Percentiles rank a stretch among this genome's conserved stretches.
Evolutionary conservation across 352 stramenopile species (phyloP).

Genomic region (Phytophthora tubulina): DNA sequence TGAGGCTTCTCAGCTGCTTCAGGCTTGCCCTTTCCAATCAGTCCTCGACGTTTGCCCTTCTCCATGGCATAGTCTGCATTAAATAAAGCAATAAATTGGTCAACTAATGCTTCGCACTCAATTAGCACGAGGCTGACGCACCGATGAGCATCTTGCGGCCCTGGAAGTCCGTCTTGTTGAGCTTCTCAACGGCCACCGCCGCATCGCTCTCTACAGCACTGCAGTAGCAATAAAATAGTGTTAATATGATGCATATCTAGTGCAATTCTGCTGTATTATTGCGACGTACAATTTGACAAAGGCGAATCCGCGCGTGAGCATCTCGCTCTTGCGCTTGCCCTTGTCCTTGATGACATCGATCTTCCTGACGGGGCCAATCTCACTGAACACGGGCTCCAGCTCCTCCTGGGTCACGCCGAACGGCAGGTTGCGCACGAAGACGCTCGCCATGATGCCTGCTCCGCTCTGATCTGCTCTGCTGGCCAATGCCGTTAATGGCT

Average conservation of each 20-base stretch:
- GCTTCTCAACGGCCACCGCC: slow-evolving; percentile 72
- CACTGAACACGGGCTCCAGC: slow-evolving; percentile 85
- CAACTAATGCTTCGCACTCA: neutral
- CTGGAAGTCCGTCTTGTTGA: slow-evolving; percentile 80
- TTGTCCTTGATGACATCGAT: slow-evolving; percentile 92
- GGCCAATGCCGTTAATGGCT: slow-evolving; percentile 34
- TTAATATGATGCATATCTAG: neutral
- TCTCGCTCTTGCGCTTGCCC: slow-evolving; percentile 83
- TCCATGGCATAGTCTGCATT: slow-evolving; percentile 77
- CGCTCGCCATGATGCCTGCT: slow-evolving; percentile 51
- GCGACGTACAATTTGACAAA: slow-evolving; percentile 88
- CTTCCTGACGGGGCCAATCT: slow-evolving; percentile 86
- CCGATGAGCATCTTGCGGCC: slow-evolving; percentile 85
- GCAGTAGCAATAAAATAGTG: slow-evolving; percentile 10
- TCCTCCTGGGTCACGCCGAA: slow-evolving; percentile 88
- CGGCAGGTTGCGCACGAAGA: slow-evolving; percentile 90
- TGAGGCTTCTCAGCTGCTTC: slow-evolving; percentile 5
- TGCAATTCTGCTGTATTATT: neutral
- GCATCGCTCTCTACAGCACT: slow-evolving; percentile 83
- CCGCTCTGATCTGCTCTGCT: slow-evolving; percentile 15
- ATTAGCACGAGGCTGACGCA: slow-evolving; percentile 30
- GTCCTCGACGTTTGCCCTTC: slow-evolving; percentile 58
- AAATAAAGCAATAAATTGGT: slow-evolving; percentile 5
- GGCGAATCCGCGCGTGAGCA: slow-evolving; percentile 84
- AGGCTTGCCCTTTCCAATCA: slow-evolving; percentile 24